Conservation (phyloP, 2,329 filamentous ascomycete genomes). For the Pyrenochaeta sp. region DNA sequence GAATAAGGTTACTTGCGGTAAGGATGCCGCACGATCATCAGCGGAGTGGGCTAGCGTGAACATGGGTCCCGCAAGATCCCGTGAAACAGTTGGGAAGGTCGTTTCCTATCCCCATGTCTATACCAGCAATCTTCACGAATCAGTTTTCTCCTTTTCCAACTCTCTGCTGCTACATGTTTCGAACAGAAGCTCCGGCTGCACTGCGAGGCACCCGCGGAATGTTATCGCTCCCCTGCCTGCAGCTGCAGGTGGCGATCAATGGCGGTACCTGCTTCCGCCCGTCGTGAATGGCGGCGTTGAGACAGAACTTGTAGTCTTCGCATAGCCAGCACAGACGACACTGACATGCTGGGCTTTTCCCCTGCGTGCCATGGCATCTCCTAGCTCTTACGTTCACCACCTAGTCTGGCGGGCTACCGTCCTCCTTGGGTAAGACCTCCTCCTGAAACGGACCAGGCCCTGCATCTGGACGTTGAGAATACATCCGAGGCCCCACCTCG, state of each 20-base stretch:
- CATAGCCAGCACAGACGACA: not conserved
- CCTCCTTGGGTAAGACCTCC: constrained; percentile 17
- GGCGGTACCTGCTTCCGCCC: not conserved
- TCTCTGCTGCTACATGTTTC: not conserved
- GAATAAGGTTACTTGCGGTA: not conserved
- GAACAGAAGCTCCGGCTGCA: not conserved
- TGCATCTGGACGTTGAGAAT: constrained; percentile 20
- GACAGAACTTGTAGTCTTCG: not conserved
- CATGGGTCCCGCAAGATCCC: not conserved
- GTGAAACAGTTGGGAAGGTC: not conserved
- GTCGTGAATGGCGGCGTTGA: not conserved
- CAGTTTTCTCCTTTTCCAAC: not conserved
- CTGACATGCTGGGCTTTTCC: not conserved
- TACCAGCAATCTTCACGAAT: not conserved
- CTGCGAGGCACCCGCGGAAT: not conserved
- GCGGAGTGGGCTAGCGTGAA: not conserved
- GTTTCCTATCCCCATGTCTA: not conserved
- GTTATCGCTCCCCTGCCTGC: not conserved
- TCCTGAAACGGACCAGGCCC: constrained; percentile 32
- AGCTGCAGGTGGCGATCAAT: not conserved
- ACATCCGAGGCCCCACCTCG: constrained; percentile 27
- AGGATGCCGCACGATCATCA: not conserved
- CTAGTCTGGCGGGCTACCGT: constrained; percentile 19
- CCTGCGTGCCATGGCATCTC: not conserved
- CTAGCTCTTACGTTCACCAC: not conserved